Conservation (phyloP, 306 rosid species). For the Mimosa pudica region DNA sequence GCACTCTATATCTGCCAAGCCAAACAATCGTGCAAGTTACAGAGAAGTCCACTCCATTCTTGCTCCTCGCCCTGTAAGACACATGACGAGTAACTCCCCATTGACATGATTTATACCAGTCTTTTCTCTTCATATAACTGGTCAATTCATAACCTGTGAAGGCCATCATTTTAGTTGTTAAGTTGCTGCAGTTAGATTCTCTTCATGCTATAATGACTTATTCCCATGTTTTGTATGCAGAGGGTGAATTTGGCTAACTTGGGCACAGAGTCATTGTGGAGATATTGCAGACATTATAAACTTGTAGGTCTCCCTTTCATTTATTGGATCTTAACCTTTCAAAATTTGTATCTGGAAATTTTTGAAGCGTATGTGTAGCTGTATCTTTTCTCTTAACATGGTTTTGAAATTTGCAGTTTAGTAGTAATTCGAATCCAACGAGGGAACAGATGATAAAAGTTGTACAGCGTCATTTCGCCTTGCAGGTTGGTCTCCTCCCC, state of each 20-base stretch:
- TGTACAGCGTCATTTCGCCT: constrained; percentile 52
- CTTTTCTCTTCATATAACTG: background rate
- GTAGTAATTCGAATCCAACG: constrained; percentile 39
- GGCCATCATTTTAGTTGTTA: background rate
- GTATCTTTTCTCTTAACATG: constrained; percentile 5
- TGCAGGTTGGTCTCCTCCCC: constrained; percentile 44
- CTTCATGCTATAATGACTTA: background rate
- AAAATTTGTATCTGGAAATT: too few species aligned
- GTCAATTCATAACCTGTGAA: background rate
- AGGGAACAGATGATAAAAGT: constrained; percentile 52
- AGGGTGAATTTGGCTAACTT: constrained; percentile 54
- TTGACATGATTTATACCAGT: background rate
- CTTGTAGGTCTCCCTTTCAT: constrained; percentile 47
- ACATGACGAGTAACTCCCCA: background rate
- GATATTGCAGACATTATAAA: constrained; percentile 63
- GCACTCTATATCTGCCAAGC: constrained; percentile 44
- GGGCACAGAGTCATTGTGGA: constrained; percentile 58
- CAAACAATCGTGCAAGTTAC: constrained; percentile 44
- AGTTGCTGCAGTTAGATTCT: background rate
- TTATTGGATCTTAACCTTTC: background rate
- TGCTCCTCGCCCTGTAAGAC: constrained; percentile 45
- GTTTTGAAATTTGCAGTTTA: constrained; percentile 39
- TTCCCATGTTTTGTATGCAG: constrained; percentile 32
- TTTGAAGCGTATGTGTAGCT: background rate
- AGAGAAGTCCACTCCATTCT: constrained; percentile 61